Evolutionary conservation across 257 asterid species (phyloP).

Genomic region (Solanum pinnatisectum): DNA sequence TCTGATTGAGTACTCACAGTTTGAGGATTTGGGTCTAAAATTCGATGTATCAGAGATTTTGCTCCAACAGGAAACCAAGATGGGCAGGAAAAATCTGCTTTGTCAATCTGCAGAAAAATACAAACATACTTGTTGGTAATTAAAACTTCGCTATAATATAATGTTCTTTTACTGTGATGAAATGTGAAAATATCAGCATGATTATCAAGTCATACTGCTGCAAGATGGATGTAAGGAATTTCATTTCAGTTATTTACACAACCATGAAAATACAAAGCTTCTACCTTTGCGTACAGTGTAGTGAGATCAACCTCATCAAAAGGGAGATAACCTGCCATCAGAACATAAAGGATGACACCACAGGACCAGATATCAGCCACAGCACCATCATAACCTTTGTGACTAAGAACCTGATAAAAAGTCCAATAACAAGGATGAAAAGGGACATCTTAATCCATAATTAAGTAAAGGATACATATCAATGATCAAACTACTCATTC

Average conservation of each 20-base stretch:
- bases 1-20: slow-evolving; percentile 38
- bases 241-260: background rate
- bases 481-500: background rate
- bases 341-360: slow-evolving; percentile 93
- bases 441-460: background rate
- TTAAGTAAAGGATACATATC: background rate
- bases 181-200: background rate
- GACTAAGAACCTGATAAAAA: slow-evolving; percentile 70
- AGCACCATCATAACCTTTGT: slow-evolving; percentile 95
- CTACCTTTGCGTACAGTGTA: slow-evolving; percentile 88
- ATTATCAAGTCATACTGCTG: background rate
- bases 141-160: background rate
- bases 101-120: slow-evolving; percentile 66
- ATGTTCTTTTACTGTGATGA: background rate
- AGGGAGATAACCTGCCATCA: slow-evolving; percentile 95
- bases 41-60: slow-evolving; percentile 69
- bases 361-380: slow-evolving; percentile 97
- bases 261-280: background rate
- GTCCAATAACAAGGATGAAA: background rate
- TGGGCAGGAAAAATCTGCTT: slow-evolving; percentile 83
- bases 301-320: slow-evolving; percentile 97
- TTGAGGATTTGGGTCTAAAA: slow-evolving; percentile 81
- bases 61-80: slow-evolving; percentile 97
- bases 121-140: background rate
- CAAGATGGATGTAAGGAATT: background rate